Evolutionary conservation across 345 rosid genomes (phyloP), one percentile per base, ranked within the genome.

Genomic region (Boechera retrofracta): DNA sequence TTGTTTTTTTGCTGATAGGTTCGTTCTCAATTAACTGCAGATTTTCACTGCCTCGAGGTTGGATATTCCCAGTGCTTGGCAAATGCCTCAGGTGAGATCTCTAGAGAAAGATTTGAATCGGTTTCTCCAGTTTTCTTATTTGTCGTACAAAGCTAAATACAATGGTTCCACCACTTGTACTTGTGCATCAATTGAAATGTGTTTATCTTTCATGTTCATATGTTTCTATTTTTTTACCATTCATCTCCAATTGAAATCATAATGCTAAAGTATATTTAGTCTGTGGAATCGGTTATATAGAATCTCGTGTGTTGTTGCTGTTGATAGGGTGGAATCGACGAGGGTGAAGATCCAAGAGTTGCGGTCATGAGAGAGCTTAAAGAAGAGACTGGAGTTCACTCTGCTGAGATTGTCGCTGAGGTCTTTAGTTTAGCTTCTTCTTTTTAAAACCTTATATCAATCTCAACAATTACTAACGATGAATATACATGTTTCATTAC

Each of bases 21-120:
- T 3, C 6, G 1, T 13, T 31, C 4, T 64, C 29, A 58, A 57
- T 36, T 32, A 5, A 67, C 2, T 83, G 67, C 77, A 94, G 98
- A 86, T 94, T 69, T 94, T 94, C 67, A 82, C 86, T 70, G 98
- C 98, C 13, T 88, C 97, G 64, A 92, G 98, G 76, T 86, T 94
- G 60, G 98, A 94, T 73, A 74, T 90, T 51, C 96, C 93, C 5
- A 76, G 82, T 82, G 85, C 98, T 59, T 94, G 98, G 98, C 98
- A 94, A 81, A 94, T 94, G 98, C 98, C 98, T n/a, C 98, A 94
- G 92, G 98, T 90, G 16, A 65, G 11, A 60, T 47, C 67, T 52
- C 39, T 41, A 21, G 24, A 1, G 24, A 21, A 21, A 1, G 49
- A 13, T 55, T 74, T 4, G 52, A 72, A 44, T 64, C 26, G 6